Percentiles rank a stretch among this genome's conserved stretches.
phyloP scores from a whole-genome alignment of 169 alveolate genomes.

The Plasmodium gonderi region DNA sequence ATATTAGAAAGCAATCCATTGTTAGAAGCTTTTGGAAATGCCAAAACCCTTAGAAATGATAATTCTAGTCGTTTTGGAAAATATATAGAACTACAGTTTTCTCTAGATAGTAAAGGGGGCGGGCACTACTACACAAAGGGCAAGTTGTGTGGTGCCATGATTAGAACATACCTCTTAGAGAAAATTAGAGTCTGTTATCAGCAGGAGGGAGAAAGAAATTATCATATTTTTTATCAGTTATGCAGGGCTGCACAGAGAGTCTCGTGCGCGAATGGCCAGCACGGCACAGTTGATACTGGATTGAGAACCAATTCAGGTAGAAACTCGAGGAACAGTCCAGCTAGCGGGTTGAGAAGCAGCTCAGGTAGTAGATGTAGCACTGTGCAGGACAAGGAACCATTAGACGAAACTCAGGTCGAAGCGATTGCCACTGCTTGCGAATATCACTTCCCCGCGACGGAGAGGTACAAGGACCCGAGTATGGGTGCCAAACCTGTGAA shows the following conservation, averaged over 20 bases:
- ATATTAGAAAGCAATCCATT: slow-evolving; percentile 98
- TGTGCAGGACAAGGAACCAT: neutral
- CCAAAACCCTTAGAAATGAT: slow-evolving; percentile 95
- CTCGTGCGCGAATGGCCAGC: too few species aligned
- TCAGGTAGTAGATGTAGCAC: neutral
- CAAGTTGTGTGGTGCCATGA: slow-evolving; percentile 95
- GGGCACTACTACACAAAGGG: slow-evolving; percentile 77
- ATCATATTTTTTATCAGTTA: slow-evolving; percentile 97
- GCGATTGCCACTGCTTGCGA: neutral
- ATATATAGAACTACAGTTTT: slow-evolving; percentile 96
- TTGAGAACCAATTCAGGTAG: neutral
- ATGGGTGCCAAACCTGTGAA: slow-evolving; percentile 36
- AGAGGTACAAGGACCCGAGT: slow-evolving; percentile 22
- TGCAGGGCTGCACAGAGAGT: slow-evolving; percentile 89
- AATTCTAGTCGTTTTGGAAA: slow-evolving; percentile 98
- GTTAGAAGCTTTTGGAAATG: slow-evolving; percentile 99
- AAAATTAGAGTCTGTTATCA: slow-evolving; percentile 96
- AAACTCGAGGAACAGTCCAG: neutral
- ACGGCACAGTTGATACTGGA: neutral
- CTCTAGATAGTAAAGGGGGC: neutral
- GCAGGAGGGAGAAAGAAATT: slow-evolving; percentile 96
- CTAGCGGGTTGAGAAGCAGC: neutral
- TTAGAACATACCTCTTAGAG: slow-evolving; percentile 96
- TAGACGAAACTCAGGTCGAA: neutral
- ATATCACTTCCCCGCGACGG: slow-evolving; percentile 73